Conservation (phyloP, 75 land plant species). For the Pinus albicaulis region DNA sequence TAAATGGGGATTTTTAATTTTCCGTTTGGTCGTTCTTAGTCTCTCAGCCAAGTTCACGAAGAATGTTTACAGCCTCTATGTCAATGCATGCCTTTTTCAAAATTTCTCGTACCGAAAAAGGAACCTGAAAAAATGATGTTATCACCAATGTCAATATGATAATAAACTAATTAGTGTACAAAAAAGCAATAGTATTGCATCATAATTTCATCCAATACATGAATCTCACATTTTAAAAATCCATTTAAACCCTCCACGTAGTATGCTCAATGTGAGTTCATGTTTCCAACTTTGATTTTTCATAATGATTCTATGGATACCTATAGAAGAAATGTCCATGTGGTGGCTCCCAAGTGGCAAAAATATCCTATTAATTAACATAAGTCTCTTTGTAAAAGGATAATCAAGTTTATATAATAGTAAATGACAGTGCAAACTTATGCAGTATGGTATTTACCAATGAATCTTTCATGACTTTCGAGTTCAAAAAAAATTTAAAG, state of each 20-base stretch:
- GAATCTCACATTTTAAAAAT: conserved; percentile 13
- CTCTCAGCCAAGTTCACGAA: background rate
- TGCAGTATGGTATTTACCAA: background rate
- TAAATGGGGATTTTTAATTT: too few relatives aligned
- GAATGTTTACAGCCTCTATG: background rate
- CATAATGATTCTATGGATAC: too few relatives aligned
- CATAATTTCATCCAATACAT: background rate
- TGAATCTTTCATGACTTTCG: too few relatives aligned
- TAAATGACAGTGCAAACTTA: background rate
- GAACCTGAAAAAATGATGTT: background rate
- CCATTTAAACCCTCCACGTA: conserved; percentile 25
- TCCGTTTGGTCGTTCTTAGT: background rate
- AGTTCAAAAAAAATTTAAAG: too few relatives aligned
- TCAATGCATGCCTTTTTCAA: background rate
- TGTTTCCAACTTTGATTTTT: too few relatives aligned
- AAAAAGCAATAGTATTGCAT: background rate
- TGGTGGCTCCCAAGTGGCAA: too few relatives aligned
- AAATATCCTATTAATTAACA: conserved; percentile 27
- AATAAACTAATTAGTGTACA: background rate
- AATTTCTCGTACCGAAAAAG: too few relatives aligned
- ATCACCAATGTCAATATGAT: background rate
- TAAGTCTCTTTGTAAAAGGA: too few relatives aligned
- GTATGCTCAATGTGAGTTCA: too few relatives aligned
- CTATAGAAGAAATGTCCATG: too few relatives aligned
- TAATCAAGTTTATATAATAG: background rate